Percentiles rank a stretch among this genome's conserved stretches.
These are phyloP conservation scores for Lanmaoa rubissima DNA, from an alignment of 768 basidiomycete genomes.

Conservation along the genomic window DNA sequence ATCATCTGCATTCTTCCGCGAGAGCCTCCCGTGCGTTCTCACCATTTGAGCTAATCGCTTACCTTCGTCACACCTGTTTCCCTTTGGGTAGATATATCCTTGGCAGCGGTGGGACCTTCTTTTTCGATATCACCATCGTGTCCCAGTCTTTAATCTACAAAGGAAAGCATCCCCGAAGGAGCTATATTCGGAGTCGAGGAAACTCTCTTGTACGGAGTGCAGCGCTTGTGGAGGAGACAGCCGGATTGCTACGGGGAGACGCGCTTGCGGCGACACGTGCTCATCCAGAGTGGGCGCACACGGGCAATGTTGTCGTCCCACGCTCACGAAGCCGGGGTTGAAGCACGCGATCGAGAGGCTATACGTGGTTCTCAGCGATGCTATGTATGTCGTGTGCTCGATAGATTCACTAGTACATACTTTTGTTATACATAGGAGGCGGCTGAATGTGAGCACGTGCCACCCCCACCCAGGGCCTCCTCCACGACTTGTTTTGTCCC, in stretches of 20 bases:
- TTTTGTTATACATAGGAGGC: background rate
- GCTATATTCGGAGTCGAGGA: constrained; percentile 25
- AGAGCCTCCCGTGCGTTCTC: constrained; percentile 77
- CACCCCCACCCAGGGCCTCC: background rate
- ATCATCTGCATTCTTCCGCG: constrained; percentile 66
- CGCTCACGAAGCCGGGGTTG: constrained; percentile 41
- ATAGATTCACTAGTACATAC: background rate
- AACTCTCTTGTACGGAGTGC: constrained; percentile 26
- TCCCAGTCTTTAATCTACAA: constrained; percentile 80
- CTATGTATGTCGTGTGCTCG: constrained; percentile 1
- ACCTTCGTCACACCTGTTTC: background rate
- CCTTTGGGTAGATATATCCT: constrained; percentile 64
- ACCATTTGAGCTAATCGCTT: background rate
- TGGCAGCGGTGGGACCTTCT: constrained; percentile 88
- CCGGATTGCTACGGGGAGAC: constrained; percentile 48
- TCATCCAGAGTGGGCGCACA: constrained; percentile 24
- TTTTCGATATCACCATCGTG: constrained; percentile 93
- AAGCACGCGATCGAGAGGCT: background rate
- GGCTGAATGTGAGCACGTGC: constrained; percentile 19
- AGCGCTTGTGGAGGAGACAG: constrained; percentile 45
- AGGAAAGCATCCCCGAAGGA: constrained; percentile 39
- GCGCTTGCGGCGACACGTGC: constrained; percentile 30
- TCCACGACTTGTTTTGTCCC: background rate
- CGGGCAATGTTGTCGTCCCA: constrained; percentile 19
- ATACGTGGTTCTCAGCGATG: background rate